phyloP scores from a whole-genome alignment of 192 early-diverging fungal species.

The Backusella tuberculispora region DNA sequence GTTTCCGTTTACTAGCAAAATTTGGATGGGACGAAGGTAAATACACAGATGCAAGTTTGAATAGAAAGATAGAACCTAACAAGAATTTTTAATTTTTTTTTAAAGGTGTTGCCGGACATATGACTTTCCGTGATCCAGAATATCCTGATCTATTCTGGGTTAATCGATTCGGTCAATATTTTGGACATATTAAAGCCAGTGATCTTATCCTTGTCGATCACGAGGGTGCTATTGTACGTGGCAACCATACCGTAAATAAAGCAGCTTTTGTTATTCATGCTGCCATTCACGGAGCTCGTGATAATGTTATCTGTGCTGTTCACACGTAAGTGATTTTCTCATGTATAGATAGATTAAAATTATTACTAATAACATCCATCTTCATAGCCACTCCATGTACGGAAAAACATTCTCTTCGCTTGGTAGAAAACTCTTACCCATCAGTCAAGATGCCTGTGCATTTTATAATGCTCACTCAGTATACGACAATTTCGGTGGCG shows the following conservation, averaged over 20 bases:
- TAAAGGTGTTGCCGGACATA: constrained; percentile 60
- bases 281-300: constrained; percentile 53
- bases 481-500: constrained; percentile 58
- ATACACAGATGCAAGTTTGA: no score
- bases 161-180: constrained; percentile 61
- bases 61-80: no score
- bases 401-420: constrained; percentile 62
- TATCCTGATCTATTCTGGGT: constrained; percentile 63
- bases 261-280: constrained; percentile 67
- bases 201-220: constrained; percentile 64
- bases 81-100: neutral
- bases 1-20: constrained; percentile 60
- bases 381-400: constrained; percentile 57
- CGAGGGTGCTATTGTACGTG: constrained; percentile 52
- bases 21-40: constrained; percentile 59
- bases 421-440: constrained; percentile 47
- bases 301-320: constrained; percentile 54
- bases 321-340: constrained; percentile 43
- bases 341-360: neutral
- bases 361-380: neutral
- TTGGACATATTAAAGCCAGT: constrained; percentile 55
- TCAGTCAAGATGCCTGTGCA: constrained; percentile 65
- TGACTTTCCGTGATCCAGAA: constrained; percentile 64
- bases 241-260: constrained; percentile 53
- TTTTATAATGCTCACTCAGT: constrained; percentile 59